These are phyloP conservation scores for Daldinia decipiens DNA, from an alignment of 495 filamentous ascomycete genomes.

Conservation along the genomic window DNA sequence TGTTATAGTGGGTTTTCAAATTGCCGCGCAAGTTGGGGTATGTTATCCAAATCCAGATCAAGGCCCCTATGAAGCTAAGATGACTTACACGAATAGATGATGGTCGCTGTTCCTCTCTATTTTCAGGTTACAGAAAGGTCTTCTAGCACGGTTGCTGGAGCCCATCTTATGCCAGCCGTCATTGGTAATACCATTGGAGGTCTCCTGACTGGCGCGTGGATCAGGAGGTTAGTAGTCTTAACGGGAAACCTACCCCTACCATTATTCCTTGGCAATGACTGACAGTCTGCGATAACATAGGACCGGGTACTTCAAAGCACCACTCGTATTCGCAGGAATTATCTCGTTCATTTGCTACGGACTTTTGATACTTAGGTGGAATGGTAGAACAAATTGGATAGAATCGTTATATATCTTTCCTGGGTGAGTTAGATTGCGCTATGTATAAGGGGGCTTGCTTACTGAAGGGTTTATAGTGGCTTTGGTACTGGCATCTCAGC, in stretches of 20 bases:
- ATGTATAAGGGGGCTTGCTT: not conserved
- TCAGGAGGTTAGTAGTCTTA: slow-evolving; percentile 52
- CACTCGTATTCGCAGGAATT: slow-evolving; percentile 62
- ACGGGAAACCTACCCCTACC: not conserved
- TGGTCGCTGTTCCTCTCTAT: slow-evolving; percentile 73
- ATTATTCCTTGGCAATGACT: not conserved
- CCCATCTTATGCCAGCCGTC: slow-evolving; percentile 72
- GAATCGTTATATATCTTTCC: slow-evolving; percentile 73
- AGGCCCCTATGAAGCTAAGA: slow-evolving; percentile 5
- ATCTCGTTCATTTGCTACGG: slow-evolving; percentile 62
- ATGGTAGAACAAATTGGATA: slow-evolving; percentile 66
- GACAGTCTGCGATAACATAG: slow-evolving; percentile 38
- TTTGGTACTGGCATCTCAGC: slow-evolving; percentile 66
- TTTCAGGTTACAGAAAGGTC: slow-evolving; percentile 70
- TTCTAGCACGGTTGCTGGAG: slow-evolving; percentile 66
- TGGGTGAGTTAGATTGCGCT: slow-evolving; percentile 41
- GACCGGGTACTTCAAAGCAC: slow-evolving; percentile 68
- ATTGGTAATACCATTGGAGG: slow-evolving; percentile 73
- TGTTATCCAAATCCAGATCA: slow-evolving; percentile 48
- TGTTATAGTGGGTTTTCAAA: slow-evolving; percentile 56
- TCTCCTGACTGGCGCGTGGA: slow-evolving; percentile 66
- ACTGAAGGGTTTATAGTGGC: slow-evolving; percentile 38
- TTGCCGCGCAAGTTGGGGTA: slow-evolving; percentile 66
- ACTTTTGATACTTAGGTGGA: slow-evolving; percentile 69
- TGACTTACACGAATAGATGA: slow-evolving; percentile 51